Percentiles rank a stretch among this genome's conserved stretches.
Evolutionary conservation across 495 filamentous ascomycete species (phyloP).

Genomic region (Pseudoneurospora amorphoporcata): DNA sequence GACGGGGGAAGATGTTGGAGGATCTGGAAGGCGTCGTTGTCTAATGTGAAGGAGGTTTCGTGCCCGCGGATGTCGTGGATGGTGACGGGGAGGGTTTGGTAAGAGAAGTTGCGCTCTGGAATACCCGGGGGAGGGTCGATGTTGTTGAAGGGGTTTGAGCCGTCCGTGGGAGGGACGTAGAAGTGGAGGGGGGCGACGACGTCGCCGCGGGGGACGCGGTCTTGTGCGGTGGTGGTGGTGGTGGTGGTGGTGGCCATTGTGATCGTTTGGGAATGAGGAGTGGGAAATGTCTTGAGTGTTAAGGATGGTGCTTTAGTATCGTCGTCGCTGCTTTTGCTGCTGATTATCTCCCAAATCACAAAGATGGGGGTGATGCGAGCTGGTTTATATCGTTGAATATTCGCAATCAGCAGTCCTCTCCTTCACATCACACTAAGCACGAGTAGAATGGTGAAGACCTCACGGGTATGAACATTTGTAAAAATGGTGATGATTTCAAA

Average conservation of each 20-base stretch:
- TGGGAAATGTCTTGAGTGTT: not conserved
- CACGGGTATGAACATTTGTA: not conserved
- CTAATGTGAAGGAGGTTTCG: conserved; percentile 56
- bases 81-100: conserved; percentile 31
- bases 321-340: not conserved
- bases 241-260: conserved; percentile 24
- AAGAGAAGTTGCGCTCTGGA: conserved; percentile 53
- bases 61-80: conserved; percentile 57
- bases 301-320: not conserved
- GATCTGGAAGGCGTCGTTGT: conserved; percentile 62
- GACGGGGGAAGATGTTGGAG: conserved; percentile 42
- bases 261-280: not conserved
- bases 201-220: conserved; percentile 52
- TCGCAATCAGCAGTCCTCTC: not conserved
- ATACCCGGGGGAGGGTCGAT: conserved; percentile 55
- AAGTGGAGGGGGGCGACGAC: conserved; percentile 57
- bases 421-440: not conserved
- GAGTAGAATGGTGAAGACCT: not conserved
- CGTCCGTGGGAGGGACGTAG: conserved; percentile 54
- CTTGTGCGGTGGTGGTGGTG: conserved; percentile 1
- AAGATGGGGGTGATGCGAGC: not conserved
- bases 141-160: conserved; percentile 56
- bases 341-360: not conserved
- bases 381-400: not conserved
- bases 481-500: not conserved